A percentile compares a stretch with the other conserved stretches of the same genome.
phyloP scores from a whole-genome alignment of 768 basidiomycete genomes.

The Tricholoma terreum region DNA sequence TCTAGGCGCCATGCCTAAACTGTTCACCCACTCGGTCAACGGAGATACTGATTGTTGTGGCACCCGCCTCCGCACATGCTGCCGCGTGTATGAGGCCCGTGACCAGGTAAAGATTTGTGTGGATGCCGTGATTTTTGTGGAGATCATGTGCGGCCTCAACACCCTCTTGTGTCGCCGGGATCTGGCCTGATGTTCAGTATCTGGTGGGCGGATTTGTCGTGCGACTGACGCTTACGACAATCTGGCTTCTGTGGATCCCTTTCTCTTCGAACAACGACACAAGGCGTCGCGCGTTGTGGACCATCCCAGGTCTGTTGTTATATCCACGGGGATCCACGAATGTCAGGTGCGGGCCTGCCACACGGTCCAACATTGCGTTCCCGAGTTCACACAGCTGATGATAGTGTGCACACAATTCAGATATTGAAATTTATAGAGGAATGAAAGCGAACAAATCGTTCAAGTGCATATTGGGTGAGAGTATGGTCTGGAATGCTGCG shows the following conservation, averaged over 20 bases:
- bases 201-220: neutral
- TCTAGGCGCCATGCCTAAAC: neutral
- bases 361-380: constrained; percentile 39
- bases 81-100: constrained; percentile 51
- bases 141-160: constrained; percentile 45
- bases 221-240: constrained; percentile 50
- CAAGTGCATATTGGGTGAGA: constrained; percentile 17
- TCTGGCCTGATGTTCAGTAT: constrained; percentile 28
- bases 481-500: constrained; percentile 8
- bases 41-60: constrained; percentile 46
- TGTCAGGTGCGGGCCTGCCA: constrained; percentile 45
- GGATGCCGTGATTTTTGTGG: constrained; percentile 34
- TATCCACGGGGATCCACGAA: constrained; percentile 51
- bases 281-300: constrained; percentile 39
- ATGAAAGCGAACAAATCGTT: constrained; percentile 27
- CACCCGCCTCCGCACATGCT: constrained; percentile 52
- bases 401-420: constrained; percentile 4
- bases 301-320: constrained; percentile 35
- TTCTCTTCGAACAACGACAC: constrained; percentile 38
- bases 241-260: constrained; percentile 34
- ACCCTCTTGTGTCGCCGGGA: constrained; percentile 57
- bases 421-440: neutral
- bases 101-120: constrained; percentile 52
- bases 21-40: constrained; percentile 43
- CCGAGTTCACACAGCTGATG: constrained; percentile 52